Evolutionary conservation across 768 basidiomycete genomes (phyloP).

Genomic region (Xanthoconium purpureum): DNA sequence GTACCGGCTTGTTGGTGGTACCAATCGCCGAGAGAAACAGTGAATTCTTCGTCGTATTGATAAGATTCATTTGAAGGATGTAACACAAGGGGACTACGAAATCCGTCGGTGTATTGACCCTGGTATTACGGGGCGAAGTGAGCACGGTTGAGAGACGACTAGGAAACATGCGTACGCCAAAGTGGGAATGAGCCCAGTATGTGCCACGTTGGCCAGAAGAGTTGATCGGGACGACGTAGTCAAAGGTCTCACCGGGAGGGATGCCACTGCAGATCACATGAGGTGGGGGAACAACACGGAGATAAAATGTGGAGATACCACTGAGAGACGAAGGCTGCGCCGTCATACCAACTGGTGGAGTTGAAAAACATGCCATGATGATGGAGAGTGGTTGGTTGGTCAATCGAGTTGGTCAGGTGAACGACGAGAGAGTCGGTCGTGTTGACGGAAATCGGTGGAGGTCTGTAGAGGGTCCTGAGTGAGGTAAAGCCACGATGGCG

Average conservation of each 20-base stretch:
- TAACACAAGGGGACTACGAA: conserved; percentile 82
- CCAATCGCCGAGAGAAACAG: conserved; percentile 86
- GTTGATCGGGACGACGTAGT: conserved; percentile 72
- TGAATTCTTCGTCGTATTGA: conserved; percentile 87
- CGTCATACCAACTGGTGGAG: conserved; percentile 83
- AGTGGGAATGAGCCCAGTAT: conserved; percentile 79
- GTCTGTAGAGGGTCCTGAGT: conserved; percentile 41
- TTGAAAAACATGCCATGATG: conserved; percentile 98
- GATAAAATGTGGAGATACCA: conserved; percentile 46
- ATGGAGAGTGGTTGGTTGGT: conserved; percentile 69
- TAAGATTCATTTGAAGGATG: conserved; percentile 67
- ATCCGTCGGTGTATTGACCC: conserved; percentile 94
- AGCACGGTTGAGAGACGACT: background rate
- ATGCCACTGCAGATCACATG: conserved; percentile 53
- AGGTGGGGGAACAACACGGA: background rate
- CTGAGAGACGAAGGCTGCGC: conserved; percentile 77
- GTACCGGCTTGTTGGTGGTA: conserved; percentile 74
- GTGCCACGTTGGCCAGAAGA: conserved; percentile 72
- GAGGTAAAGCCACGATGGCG: background rate
- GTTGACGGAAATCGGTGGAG: conserved; percentile 74
- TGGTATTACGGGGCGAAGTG: conserved; percentile 20
- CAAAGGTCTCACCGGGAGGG: conserved; percentile 65
- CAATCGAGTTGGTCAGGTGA: conserved; percentile 73
- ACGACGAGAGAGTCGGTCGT: conserved; percentile 73
- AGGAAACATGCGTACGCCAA: conserved; percentile 24